Percentiles rank a stretch among this genome's conserved stretches.
phyloP scores from a whole-genome alignment of 768 basidiomycete genomes.

The Nidularia sp. region DNA sequence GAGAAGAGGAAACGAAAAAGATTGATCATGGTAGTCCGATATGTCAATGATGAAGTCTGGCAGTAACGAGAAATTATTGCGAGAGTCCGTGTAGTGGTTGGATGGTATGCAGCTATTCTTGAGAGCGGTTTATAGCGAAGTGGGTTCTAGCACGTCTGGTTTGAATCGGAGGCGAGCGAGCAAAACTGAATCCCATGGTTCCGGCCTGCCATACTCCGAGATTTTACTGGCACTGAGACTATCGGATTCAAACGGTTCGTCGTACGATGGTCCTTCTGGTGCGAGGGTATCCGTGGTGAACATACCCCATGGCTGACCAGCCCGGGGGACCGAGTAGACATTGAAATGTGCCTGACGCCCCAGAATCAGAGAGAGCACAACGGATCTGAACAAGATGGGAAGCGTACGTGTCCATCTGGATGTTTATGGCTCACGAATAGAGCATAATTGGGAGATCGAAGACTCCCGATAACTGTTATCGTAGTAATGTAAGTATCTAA shows the following conservation, averaged over 20 bases:
- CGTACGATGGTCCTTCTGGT: conserved; percentile 43
- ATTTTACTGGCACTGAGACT: conserved; percentile 48
- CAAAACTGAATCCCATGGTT: conserved; percentile 52
- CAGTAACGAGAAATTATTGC: no score
- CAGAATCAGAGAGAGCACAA: background rate
- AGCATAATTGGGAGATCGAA: conserved; percentile 56
- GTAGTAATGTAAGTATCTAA: background rate
- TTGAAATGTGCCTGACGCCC: conserved; percentile 59
- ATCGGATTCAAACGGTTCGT: conserved; percentile 29
- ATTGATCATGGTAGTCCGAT: no score
- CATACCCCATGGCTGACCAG: conserved; percentile 68
- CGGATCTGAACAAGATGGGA: conserved; percentile 7
- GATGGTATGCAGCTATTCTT: no score
- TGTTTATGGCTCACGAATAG: conserved; percentile 48
- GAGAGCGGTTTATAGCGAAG: conserved; percentile 17
- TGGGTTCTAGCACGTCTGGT: conserved; percentile 55
- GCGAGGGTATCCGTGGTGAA: conserved; percentile 56
- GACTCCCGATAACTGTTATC: conserved; percentile 44
- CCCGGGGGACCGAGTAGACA: conserved; percentile 48
- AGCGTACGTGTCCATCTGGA: conserved; percentile 26
- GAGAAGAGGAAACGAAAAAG: no score
- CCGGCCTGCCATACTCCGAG: conserved; percentile 32
- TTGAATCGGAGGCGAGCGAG: conserved; percentile 65
- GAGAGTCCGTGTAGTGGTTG: no score
- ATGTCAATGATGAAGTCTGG: no score